A percentile compares a stretch with the other conserved stretches of the same genome.
Evolutionary conservation across 305 asterid genomes (phyloP).

Genomic region (Salvia sclarea): DNA sequence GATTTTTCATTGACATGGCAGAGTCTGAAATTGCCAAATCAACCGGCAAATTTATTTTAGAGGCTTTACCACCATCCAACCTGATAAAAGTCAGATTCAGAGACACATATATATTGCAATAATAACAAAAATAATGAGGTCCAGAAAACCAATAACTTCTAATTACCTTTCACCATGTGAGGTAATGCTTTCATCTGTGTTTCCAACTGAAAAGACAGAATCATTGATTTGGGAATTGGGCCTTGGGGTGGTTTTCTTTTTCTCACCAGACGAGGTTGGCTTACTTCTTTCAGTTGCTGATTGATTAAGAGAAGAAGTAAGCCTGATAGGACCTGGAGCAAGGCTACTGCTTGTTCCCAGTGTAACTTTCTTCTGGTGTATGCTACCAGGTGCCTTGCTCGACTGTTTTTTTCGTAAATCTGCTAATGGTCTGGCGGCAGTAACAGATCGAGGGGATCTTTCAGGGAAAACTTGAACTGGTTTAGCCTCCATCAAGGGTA

Average conservation of each 20-base stretch:
- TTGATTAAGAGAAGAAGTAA: slow-evolving; percentile 44
- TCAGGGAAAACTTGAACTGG: slow-evolving; percentile 49
- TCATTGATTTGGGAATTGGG: slow-evolving; percentile 44
- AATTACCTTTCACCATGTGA: slow-evolving; percentile 63
- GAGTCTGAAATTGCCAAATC: slow-evolving; percentile 58
- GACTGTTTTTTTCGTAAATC: slow-evolving; percentile 55
- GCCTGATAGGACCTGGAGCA: slow-evolving; percentile 42
- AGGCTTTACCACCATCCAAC: slow-evolving; percentile 51
- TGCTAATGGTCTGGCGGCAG: slow-evolving; percentile 39
- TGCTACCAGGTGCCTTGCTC: slow-evolving; percentile 45
- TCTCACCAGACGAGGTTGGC: slow-evolving; percentile 52
- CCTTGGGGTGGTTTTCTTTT: slow-evolving; percentile 50
- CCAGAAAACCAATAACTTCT: slow-evolving; percentile 26
- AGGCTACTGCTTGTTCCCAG: slow-evolving; percentile 38
- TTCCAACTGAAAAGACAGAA: slow-evolving; percentile 42
- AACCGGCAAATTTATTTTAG: slow-evolving; percentile 40
- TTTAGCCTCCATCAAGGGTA: slow-evolving; percentile 43
- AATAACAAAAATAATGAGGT: slow-evolving; percentile 23
- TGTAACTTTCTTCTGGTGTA: slow-evolving; percentile 48
- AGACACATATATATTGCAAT: slow-evolving; percentile 27
- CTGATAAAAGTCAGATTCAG: slow-evolving; percentile 49
- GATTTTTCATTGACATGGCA: slow-evolving; percentile 64
- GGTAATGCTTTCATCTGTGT: slow-evolving; percentile 37
- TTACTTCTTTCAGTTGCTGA: slow-evolving; percentile 53
- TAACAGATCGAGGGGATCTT: slow-evolving; percentile 47